These are phyloP conservation scores for Candida boleticola DNA, from an alignment of 805 yeast genomes.

Conservation along the genomic window DNA sequence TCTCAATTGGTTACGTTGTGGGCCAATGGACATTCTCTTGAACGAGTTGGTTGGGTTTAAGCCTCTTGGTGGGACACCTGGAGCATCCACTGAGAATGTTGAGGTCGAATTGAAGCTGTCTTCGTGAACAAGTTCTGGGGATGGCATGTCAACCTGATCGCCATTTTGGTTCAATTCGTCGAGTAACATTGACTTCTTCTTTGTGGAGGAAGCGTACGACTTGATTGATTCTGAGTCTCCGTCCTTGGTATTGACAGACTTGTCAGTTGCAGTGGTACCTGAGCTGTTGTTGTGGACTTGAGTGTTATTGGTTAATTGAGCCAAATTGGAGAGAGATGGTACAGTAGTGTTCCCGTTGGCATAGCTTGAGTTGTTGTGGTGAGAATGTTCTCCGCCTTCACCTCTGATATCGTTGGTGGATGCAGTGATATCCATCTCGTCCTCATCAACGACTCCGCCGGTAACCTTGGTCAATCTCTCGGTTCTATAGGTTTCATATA, in stretches of 20 bases:
- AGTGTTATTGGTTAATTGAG: slow-evolving; percentile 43
- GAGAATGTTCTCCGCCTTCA: slow-evolving; percentile 7
- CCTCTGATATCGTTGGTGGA: background rate
- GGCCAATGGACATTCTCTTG: slow-evolving; percentile 44
- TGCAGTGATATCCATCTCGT: slow-evolving; percentile 15
- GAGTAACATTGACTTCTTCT: slow-evolving; percentile 35
- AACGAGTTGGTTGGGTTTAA: slow-evolving; percentile 27
- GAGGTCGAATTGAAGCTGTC: slow-evolving; percentile 27
- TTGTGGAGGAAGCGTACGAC: slow-evolving; percentile 19
- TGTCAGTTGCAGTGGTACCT: slow-evolving; percentile 17
- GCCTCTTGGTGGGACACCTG: slow-evolving; percentile 13
- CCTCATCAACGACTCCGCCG: slow-evolving; percentile 27
- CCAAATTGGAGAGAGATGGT: slow-evolving; percentile 64
- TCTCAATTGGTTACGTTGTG: slow-evolving; percentile 62
- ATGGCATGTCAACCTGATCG: slow-evolving; percentile 11
- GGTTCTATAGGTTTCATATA: slow-evolving; percentile 78
- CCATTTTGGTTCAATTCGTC: slow-evolving; percentile 20
- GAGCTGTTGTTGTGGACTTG: background rate
- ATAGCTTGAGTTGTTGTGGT: slow-evolving; percentile 1
- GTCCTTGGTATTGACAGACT: slow-evolving; percentile 15
- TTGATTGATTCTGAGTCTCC: slow-evolving; percentile 14
- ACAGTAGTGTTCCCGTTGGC: slow-evolving; percentile 15
- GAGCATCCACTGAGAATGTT: slow-evolving; percentile 26
- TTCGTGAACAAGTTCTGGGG: slow-evolving; percentile 26
- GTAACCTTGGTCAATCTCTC: slow-evolving; percentile 66